These are phyloP conservation scores for Epichloe festucae DNA, from an alignment of 2,329 filamentous ascomycete genomes.

Conservation along the genomic window DNA sequence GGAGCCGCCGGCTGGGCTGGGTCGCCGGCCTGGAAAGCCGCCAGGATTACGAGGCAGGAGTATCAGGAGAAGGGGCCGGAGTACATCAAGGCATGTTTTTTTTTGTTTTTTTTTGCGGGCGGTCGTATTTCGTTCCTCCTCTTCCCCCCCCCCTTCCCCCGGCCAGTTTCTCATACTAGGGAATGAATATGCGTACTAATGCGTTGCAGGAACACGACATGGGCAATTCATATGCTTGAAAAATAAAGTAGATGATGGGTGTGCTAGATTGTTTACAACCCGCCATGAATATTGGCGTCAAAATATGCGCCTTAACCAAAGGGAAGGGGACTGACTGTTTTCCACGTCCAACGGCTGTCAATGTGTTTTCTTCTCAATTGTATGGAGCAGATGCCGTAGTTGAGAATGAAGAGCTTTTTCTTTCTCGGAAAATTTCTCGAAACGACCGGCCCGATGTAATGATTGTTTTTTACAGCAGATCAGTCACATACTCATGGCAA, in stretches of 20 bases:
- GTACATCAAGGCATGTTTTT: conserved; percentile 64
- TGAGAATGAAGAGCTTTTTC: no score
- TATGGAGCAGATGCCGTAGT: background rate
- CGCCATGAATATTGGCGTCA: background rate
- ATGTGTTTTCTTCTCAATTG: background rate
- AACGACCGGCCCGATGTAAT: no score
- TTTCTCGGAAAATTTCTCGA: no score
- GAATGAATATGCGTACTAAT: background rate
- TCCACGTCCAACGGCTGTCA: no score
- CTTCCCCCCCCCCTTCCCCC: background rate
- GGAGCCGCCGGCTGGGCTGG: conserved; percentile 80
- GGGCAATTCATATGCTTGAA: conserved; percentile 45
- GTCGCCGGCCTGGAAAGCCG: conserved; percentile 43
- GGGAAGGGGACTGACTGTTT: background rate
- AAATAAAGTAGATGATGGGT: background rate
- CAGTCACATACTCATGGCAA: no score
- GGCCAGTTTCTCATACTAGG: no score
- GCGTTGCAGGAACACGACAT: conserved; percentile 47
- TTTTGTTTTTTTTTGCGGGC: background rate
- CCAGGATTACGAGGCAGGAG: conserved; percentile 65
- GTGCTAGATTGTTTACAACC: background rate
- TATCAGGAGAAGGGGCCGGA: conserved; percentile 86
- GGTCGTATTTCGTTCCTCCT: background rate
- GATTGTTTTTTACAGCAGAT: no score
- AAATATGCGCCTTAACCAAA: background rate